phyloP scores from a whole-genome alignment of 345 rosid species.

The Stellera chamaejasme region DNA sequence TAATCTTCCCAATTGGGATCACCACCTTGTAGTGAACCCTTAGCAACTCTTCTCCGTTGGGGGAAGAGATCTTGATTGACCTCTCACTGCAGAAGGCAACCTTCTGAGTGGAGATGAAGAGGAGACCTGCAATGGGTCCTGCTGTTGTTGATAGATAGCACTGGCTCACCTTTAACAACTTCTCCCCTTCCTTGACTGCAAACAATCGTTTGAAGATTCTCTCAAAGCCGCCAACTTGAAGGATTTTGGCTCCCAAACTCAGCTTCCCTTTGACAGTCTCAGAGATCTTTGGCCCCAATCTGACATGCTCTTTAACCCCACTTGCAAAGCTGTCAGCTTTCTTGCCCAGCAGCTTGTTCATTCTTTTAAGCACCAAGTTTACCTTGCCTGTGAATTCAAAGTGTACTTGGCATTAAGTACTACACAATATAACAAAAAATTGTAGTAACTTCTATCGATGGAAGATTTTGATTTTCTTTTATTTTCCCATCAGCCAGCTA shows the following conservation, averaged over 20 bases:
- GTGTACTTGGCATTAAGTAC: too few species aligned
- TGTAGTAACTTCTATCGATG: background rate
- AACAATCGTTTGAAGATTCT: conserved; percentile 30
- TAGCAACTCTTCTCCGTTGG: conserved; percentile 22
- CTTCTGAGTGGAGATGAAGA: conserved; percentile 32
- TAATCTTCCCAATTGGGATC: conserved; percentile 5
- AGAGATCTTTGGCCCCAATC: conserved; percentile 28
- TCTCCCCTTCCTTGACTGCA: conserved; percentile 30
- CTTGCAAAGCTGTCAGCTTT: conserved; percentile 35
- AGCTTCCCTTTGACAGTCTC: conserved; percentile 32
- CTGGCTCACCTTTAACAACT: conserved; percentile 30
- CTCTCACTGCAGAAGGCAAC: conserved; percentile 33
- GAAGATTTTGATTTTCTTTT: background rate
- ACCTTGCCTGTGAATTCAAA: conserved; percentile 22
- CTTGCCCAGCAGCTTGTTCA: conserved; percentile 37
- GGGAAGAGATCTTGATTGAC: conserved; percentile 18
- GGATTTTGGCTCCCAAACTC: conserved; percentile 28
- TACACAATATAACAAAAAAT: too few species aligned
- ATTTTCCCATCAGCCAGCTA: background rate
- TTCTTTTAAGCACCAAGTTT: conserved; percentile 26
- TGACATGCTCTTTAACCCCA: conserved; percentile 45
- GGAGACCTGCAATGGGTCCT: conserved; percentile 44
- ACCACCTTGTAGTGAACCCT: conserved; percentile 38
- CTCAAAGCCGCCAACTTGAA: conserved; percentile 24
- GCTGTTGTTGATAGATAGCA: conserved; percentile 47